phyloP scores from a whole-genome alignment of 148 eudicot genomes.

The Heliosperma pusillum region DNA sequence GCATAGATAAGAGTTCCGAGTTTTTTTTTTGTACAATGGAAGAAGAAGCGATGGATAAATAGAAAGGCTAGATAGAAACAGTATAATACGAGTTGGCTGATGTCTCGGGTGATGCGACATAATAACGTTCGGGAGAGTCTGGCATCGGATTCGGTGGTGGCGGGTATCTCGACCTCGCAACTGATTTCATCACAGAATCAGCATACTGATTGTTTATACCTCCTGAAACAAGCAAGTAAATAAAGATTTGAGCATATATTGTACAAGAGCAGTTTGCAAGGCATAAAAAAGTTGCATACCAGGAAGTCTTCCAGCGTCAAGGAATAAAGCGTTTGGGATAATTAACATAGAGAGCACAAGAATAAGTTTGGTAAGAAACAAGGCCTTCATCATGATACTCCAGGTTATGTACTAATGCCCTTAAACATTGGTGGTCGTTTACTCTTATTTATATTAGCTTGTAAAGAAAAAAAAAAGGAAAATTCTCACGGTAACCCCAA shows the following conservation, averaged over 20 bases:
- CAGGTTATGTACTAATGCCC: neutral
- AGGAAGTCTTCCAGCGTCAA: conserved; percentile 11
- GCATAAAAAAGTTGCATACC: neutral
- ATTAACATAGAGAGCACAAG: neutral
- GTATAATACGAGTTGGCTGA: too few relatives aligned
- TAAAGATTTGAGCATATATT: too few relatives aligned
- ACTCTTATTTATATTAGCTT: neutral
- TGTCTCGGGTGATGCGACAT: neutral
- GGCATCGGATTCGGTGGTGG: conserved; percentile 18
- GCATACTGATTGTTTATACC: neutral
- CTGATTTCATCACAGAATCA: neutral
- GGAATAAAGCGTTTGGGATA: neutral
- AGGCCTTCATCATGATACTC: neutral
- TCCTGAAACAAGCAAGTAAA: conserved; percentile 10
- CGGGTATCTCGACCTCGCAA: conserved; percentile 5
- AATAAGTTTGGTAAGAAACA: neutral
- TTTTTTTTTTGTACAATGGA: too few relatives aligned
- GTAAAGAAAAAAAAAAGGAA: too few relatives aligned
- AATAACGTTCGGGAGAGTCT: conserved; percentile 9
- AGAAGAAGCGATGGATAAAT: too few relatives aligned
- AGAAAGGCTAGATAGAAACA: too few relatives aligned
- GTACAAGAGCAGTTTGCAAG: too few relatives aligned
- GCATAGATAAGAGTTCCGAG: too few relatives aligned
- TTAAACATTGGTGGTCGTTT: neutral
- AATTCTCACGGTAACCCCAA: too few relatives aligned